Conservation (phyloP, 345 rosid species). For the Eucalyptus sideroxylon region DNA sequence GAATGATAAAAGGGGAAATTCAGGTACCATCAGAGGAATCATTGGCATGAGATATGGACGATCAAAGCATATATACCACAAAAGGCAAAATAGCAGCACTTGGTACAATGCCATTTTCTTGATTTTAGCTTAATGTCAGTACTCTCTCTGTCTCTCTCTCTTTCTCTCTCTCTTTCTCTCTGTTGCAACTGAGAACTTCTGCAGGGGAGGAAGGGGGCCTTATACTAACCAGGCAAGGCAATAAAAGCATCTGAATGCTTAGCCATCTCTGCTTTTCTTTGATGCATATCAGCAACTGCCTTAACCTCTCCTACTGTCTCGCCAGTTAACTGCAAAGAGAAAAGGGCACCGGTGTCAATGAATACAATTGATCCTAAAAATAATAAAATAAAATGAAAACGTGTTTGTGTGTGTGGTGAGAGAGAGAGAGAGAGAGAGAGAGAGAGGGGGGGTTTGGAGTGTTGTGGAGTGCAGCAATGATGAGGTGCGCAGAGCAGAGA, state of each 20-base stretch:
- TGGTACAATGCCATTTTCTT: background rate
- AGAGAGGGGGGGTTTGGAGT: background rate
- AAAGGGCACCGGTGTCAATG: background rate
- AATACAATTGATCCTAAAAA: background rate
- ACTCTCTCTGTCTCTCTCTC: background rate
- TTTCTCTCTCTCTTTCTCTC: background rate
- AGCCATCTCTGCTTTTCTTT: constrained; percentile 99
- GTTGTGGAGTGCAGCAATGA: constrained; percentile 43
- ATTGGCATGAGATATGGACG: background rate
- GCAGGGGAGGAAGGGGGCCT: background rate
- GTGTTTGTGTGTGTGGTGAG: background rate
- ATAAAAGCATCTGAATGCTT: constrained; percentile 99
- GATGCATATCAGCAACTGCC: constrained; percentile 99
- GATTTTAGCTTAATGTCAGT: background rate
- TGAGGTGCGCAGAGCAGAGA: constrained; percentile 22
- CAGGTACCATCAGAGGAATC: background rate
- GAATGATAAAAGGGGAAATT: background rate
- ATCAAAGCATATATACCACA: background rate
- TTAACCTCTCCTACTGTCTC: constrained; percentile 99
- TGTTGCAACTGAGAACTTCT: background rate
- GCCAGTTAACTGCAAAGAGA: constrained; percentile 72
- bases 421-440: background rate
- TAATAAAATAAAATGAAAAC: background rate
- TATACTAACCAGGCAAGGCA: constrained; percentile 92
- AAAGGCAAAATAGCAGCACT: background rate